Evolutionary conservation across 1,139 yeast species (phyloP).

Genomic region (Blastobotrys apis): DNA sequence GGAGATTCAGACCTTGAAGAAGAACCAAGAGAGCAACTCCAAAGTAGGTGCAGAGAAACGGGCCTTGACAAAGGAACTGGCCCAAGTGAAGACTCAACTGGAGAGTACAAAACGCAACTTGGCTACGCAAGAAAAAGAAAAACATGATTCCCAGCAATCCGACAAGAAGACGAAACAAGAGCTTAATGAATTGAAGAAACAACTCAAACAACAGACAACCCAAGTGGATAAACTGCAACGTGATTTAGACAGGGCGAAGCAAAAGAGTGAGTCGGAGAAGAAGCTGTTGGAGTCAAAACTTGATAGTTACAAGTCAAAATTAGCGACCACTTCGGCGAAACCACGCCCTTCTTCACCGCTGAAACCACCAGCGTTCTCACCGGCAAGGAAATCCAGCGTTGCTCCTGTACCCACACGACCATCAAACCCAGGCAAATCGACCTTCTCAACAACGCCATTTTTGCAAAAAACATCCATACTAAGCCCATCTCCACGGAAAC

Average conservation of each 20-base stretch:
- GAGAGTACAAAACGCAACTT: slow-evolving; percentile 16
- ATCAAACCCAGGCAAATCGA: slow-evolving; percentile 1
- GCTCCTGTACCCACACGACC: not conserved
- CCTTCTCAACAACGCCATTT: slow-evolving; percentile 19
- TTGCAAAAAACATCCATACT: slow-evolving; percentile 6
- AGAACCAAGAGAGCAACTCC: slow-evolving; percentile 12
- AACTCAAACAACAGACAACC: slow-evolving; percentile 17
- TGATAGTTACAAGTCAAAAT: slow-evolving; percentile 18
- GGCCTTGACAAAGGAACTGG: slow-evolving; percentile 16
- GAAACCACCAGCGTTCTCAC: not conserved
- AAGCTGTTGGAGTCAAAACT: slow-evolving; percentile 22
- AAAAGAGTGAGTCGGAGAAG: slow-evolving; percentile 20
- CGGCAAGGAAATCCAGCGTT: not conserved
- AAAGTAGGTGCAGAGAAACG: slow-evolving; percentile 13
- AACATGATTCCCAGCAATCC: slow-evolving; percentile 7
- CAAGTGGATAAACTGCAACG: slow-evolving; percentile 19
- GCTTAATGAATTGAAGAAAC: slow-evolving; percentile 19
- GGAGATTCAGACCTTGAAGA: slow-evolving; percentile 15
- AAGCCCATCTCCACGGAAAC: not conserved
- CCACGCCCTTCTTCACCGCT: not conserved
- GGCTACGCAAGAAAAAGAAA: slow-evolving; percentile 16
- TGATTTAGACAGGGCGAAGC: slow-evolving; percentile 20
- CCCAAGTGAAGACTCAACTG: slow-evolving; percentile 11
- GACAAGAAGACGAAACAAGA: slow-evolving; percentile 21
- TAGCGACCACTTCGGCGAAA: slow-evolving; percentile 13